Conservation (phyloP, 2,329 filamentous ascomycete species). For the Byssoonygena ceratinophila region DNA sequence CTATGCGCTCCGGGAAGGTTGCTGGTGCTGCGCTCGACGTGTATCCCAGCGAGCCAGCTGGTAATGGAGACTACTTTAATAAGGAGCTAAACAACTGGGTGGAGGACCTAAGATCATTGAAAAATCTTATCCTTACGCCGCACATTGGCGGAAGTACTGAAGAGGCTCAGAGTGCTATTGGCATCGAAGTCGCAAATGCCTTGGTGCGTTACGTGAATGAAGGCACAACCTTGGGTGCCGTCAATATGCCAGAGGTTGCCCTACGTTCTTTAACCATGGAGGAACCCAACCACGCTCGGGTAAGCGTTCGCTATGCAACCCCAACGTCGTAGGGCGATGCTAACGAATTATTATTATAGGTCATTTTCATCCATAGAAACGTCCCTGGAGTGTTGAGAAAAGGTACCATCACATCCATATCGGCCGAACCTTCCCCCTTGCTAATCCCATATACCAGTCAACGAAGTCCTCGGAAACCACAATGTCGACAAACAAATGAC, state of each 20-base stretch:
- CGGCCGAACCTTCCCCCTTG: slow-evolving; percentile 14
- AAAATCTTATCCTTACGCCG: slow-evolving; percentile 88
- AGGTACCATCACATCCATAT: slow-evolving; percentile 38
- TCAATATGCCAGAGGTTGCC: slow-evolving; percentile 93
- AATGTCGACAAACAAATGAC: slow-evolving; percentile 99
- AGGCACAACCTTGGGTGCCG: slow-evolving; percentile 78
- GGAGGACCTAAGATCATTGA: slow-evolving; percentile 70
- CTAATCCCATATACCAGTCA: slow-evolving; percentile 48
- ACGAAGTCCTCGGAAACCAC: slow-evolving; percentile 86
- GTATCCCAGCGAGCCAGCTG: slow-evolving; percentile 84
- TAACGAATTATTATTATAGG: slow-evolving; percentile 33
- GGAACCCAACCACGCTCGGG: slow-evolving; percentile 77
- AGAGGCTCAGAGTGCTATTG: slow-evolving; percentile 92
- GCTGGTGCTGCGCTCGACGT: slow-evolving; percentile 95
- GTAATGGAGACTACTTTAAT: slow-evolving; percentile 92
- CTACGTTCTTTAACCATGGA: slow-evolving; percentile 83
- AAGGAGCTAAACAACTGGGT: slow-evolving; percentile 72
- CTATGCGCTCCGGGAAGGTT: slow-evolving; percentile 73
- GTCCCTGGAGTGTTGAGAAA: slow-evolving; percentile 86
- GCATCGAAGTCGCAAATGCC: slow-evolving; percentile 79
- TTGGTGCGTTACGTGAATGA: slow-evolving; percentile 93
- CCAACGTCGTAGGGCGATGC: neutral
- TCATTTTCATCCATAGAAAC: slow-evolving; percentile 96
- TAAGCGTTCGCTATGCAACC: slow-evolving; percentile 28
- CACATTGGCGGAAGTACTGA: slow-evolving; percentile 97